phyloP scores from a whole-genome alignment of 352 stramenopile species.

The Phytophthora rubi region DNA sequence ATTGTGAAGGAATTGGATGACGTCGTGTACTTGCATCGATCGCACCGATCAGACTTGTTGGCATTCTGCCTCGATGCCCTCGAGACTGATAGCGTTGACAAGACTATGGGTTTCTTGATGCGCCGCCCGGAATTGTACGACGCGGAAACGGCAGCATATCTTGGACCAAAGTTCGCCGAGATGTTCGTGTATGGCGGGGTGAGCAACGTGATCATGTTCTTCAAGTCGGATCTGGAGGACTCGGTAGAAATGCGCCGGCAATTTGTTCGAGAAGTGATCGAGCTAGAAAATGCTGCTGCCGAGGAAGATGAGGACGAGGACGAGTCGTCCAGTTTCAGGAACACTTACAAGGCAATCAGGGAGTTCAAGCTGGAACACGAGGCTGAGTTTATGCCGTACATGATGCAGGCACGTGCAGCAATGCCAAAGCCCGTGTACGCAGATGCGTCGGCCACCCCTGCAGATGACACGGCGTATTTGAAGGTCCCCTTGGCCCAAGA shows the following conservation, averaged over 20 bases:
- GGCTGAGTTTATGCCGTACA: slow-evolving; percentile 68
- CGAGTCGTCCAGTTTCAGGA: slow-evolving; percentile 33
- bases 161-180: slow-evolving; percentile 69
- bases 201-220: slow-evolving; percentile 63
- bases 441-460: slow-evolving; percentile 34
- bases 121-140: slow-evolving; percentile 60
- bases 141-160: slow-evolving; percentile 43
- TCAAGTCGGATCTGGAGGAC: slow-evolving; percentile 57
- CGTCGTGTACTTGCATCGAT: slow-evolving; percentile 54
- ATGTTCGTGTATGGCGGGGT: slow-evolving; percentile 58
- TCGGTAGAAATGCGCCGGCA: slow-evolving; percentile 54
- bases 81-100: slow-evolving; percentile 72
- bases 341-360: slow-evolving; percentile 51
- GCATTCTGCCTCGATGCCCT: slow-evolving; percentile 64
- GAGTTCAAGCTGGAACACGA: slow-evolving; percentile 77
- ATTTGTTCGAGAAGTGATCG: slow-evolving; percentile 77
- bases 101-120: slow-evolving; percentile 68
- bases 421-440: slow-evolving; percentile 39
- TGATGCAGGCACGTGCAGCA: slow-evolving; percentile 43
- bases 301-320: slow-evolving; percentile 41
- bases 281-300: slow-evolving; percentile 49
- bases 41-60: slow-evolving; percentile 51
- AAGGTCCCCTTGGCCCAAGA: slow-evolving; percentile 53
- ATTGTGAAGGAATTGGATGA: slow-evolving; percentile 80
- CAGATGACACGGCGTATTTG: slow-evolving; percentile 45